A percentile compares a stretch with the other conserved stretches of the same genome.
Evolutionary conservation across 345 rosid species (phyloP).

Genomic region (Eucalyptus pumila): DNA sequence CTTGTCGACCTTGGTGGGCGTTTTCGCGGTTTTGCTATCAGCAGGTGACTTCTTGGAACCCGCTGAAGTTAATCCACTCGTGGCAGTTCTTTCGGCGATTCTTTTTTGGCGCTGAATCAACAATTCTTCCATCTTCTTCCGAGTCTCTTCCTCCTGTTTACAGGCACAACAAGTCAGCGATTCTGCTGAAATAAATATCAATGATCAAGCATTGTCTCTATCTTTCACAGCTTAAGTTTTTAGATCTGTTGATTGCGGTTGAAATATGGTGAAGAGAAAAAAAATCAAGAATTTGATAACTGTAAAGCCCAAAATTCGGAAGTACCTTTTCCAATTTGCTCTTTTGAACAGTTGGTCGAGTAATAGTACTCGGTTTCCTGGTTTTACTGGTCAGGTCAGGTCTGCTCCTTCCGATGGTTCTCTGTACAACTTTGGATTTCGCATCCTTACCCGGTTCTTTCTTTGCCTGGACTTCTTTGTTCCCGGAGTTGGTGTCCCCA

Average conservation of each 20-base stretch:
- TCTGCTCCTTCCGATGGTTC: slow-evolving; percentile 15
- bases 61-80: slow-evolving; percentile 9
- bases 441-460: slow-evolving; percentile 21
- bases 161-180: background rate
- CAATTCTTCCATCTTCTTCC: slow-evolving; percentile 62
- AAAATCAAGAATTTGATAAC: background rate
- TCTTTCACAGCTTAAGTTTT: background rate
- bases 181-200: background rate
- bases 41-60: slow-evolving; percentile 23
- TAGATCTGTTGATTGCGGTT: background rate
- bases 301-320: background rate
- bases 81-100: slow-evolving; percentile 79
- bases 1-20: slow-evolving; percentile 2
- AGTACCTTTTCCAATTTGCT: slow-evolving; percentile 72
- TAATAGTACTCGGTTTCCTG: slow-evolving; percentile 33
- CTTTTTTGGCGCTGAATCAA: slow-evolving; percentile 59
- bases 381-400: slow-evolving; percentile 16
- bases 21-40: slow-evolving; percentile 19
- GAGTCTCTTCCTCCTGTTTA: slow-evolving; percentile 67
- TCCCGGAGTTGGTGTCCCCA: slow-evolving; percentile 3
- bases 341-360: slow-evolving; percentile 51
- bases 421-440: slow-evolving; percentile 15
- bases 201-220: background rate
- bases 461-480: slow-evolving; percentile 7
- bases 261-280: background rate